Base-by-base conservation (phyloP, 371 early-diverging fungal species). In the Mucor velutinosus region DNA sequence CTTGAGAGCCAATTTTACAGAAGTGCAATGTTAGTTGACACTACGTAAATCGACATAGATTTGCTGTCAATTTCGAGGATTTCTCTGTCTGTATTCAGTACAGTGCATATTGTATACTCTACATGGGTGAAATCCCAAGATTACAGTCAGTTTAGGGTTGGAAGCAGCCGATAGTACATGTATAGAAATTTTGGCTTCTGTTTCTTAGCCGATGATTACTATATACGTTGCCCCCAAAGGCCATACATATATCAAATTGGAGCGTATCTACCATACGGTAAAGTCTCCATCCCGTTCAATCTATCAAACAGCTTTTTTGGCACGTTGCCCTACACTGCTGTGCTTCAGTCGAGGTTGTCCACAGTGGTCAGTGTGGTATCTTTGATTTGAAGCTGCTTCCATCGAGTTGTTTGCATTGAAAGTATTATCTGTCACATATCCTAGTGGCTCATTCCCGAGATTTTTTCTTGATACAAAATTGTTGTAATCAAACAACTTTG, bases 391-490 rank as follows among this genome's bases (percentile, higher is more conserved):
- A 35, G 12, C 37, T 12, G 37, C 37, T 35, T 35, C 2, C 7
- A 33, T 33, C 4, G 33, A 33, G 33, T 35, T 35, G 37, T 35
- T 41, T 41, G 41, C 41, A 41, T 41, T 41, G 17, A 56, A 32
- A 56, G 57, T 29, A 56, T 56, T 17, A 29, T 29, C 57, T n/a
- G 57, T 56, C 57, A 56, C 57, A 32, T 15, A 12, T n/a, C 15
- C 30, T 23, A 56, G 57, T 56, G 57, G 57, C 57, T 56, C 32
- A 32, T 29, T 32, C 33, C 32, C 57, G 32, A 56, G 57, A 56
- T 56, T 56, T 56, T 56, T 56, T 56, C 32, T 56, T 1, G 2
- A 29, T 23, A 29, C 37, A 35, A 35, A 17, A 56, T 23, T 23
- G 15, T 56, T 41, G 17, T 1, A 41, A 41, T 17, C 41, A 41